phyloP scores from a whole-genome alignment of 1,284 basidiomycete genomes.

The Grifola frondosa region DNA sequence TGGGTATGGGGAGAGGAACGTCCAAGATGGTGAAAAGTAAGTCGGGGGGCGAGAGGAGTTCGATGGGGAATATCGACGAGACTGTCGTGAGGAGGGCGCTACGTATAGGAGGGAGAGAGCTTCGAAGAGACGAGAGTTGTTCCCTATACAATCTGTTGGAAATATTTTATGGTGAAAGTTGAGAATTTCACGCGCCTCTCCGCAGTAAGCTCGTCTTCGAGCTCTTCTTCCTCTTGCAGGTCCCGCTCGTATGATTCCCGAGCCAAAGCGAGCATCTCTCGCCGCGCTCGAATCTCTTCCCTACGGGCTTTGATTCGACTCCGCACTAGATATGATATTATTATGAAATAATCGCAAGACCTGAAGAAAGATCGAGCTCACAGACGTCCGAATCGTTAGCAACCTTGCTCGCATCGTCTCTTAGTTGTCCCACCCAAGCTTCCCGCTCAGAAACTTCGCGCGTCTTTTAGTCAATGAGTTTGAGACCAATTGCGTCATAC shows the following conservation, averaged over 20 bases:
- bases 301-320: slow-evolving; percentile 33
- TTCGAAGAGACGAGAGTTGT: slow-evolving; percentile 44
- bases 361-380: slow-evolving; percentile 36
- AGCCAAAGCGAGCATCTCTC: slow-evolving; percentile 48
- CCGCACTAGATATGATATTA: slow-evolving; percentile 25
- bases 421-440: slow-evolving; percentile 48
- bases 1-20: slow-evolving; percentile 84
- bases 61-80: slow-evolving; percentile 84
- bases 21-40: slow-evolving; percentile 83
- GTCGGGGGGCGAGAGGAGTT: slow-evolving; percentile 76
- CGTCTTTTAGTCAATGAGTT: slow-evolving; percentile 42
- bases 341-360: slow-evolving; percentile 15
- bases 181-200: slow-evolving; percentile 41
- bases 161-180: too few species aligned
- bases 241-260: slow-evolving; percentile 42
- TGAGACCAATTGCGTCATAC: slow-evolving; percentile 13
- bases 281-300: slow-evolving; percentile 47
- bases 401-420: slow-evolving; percentile 39
- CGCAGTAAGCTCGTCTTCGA: slow-evolving; percentile 38
- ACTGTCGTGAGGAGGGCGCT: slow-evolving; percentile 75
- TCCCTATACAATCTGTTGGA: slow-evolving; percentile 45
- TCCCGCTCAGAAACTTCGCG: slow-evolving; percentile 65
- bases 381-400: slow-evolving; percentile 44
- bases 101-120: slow-evolving; percentile 54
- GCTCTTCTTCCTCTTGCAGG: slow-evolving; percentile 31